Evolutionary conservation across 805 yeast species (phyloP).

Genomic region (Yamadazyma paraphyllophila): DNA sequence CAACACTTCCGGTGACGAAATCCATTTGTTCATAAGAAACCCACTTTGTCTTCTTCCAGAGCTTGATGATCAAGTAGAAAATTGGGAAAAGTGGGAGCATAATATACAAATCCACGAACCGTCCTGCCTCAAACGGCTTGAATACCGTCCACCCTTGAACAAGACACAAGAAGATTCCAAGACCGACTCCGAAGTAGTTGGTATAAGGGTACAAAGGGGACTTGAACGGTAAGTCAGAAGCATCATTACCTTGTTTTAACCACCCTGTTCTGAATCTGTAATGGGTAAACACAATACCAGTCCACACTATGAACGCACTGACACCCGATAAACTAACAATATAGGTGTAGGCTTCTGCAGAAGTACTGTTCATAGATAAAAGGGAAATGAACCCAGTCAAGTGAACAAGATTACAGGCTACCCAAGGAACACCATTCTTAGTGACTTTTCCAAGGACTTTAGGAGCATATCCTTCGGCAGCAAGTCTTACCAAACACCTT

Average conservation of each 20-base stretch:
- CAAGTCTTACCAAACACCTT: constrained; percentile 34
- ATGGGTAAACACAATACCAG: constrained; percentile 19
- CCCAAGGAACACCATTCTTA: constrained; percentile 33
- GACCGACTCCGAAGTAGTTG: constrained; percentile 14
- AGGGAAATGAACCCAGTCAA: constrained; percentile 19
- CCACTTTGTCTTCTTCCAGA: constrained; percentile 35
- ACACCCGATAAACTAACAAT: constrained; percentile 21
- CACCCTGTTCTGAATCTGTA: constrained; percentile 21
- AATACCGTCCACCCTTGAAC: constrained; percentile 25
- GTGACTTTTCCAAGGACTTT: constrained; percentile 28
- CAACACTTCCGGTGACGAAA: constrained; percentile 38
- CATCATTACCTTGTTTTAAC: constrained; percentile 16
- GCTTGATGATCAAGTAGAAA: constrained; percentile 35
- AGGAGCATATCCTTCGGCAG: constrained; percentile 39
- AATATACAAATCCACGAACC: constrained; percentile 21
- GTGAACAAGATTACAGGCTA: constrained; percentile 20
- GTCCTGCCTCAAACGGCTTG: constrained; percentile 19
- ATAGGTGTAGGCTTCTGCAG: constrained; percentile 19
- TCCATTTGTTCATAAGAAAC: constrained; percentile 44
- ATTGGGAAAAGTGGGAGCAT: constrained; percentile 17
- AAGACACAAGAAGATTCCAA: constrained; percentile 18
- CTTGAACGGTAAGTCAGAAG: constrained; percentile 16
- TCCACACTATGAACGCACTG: constrained; percentile 23
- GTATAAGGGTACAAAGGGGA: constrained; percentile 19
- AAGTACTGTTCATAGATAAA: constrained; percentile 16